Conservation (phyloP, 768 basidiomycete species). For the Boletus rubroflammeus region DNA sequence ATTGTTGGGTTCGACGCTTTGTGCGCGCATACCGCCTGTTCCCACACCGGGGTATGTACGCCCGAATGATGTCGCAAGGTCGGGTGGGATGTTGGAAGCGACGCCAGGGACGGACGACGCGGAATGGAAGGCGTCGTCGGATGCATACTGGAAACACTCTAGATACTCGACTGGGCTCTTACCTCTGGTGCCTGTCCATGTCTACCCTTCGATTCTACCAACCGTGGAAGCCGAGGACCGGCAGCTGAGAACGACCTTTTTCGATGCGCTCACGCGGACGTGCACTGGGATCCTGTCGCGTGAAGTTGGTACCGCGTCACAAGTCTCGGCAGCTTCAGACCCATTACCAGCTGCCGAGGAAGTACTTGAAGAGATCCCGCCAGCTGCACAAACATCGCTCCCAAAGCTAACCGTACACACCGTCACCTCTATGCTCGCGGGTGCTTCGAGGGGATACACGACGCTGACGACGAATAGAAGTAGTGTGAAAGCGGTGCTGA, state of each 20-base stretch:
- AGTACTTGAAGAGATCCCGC: constrained; percentile 41
- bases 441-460: constrained; percentile 70
- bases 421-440: constrained; percentile 66
- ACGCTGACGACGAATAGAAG: constrained; percentile 84
- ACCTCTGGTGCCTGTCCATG: constrained; percentile 53
- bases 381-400: constrained; percentile 51
- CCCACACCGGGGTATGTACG: not conserved
- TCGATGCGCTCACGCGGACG: constrained; percentile 45
- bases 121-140: constrained; percentile 21
- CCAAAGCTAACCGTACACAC: constrained; percentile 74
- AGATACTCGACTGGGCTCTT: constrained; percentile 53
- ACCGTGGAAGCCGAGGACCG: not conserved
- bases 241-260: constrained; percentile 34
- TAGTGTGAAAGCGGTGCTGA: constrained; percentile 71
- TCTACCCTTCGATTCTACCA: constrained; percentile 40
- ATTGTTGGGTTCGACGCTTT: constrained; percentile 42
- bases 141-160: constrained; percentile 60
- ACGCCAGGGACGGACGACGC: too few relatives aligned
- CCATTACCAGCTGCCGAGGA: not conserved
- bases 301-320: constrained; percentile 26
- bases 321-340: not conserved
- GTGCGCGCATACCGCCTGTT: constrained; percentile 5
- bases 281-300: constrained; percentile 54
- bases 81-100: not conserved
- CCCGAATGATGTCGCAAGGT: not conserved